These are phyloP conservation scores for Pyricularia pennisetigena DNA, from an alignment of 2,329 filamentous ascomycete species.

Conservation along the genomic window DNA sequence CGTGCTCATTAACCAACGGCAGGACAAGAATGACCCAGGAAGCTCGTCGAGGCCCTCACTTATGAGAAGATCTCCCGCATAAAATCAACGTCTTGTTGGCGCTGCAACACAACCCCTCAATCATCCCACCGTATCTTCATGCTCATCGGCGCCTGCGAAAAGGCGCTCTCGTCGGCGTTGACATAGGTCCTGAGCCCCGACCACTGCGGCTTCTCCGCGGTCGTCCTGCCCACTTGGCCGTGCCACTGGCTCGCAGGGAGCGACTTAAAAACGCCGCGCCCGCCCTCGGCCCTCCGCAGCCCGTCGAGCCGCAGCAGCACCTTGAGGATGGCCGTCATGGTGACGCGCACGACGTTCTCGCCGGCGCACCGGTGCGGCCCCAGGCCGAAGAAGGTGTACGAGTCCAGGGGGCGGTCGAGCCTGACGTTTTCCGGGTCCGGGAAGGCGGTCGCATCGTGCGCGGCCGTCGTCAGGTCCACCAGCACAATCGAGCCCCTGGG, in stretches of 20 bases:
- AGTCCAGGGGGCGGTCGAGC: constrained; percentile 36
- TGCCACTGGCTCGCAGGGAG: constrained; percentile 11
- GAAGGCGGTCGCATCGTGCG: constrained; percentile 35
- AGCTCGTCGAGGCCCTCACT: no score
- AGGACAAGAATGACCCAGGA: no score
- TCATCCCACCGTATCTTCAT: constrained; percentile 15
- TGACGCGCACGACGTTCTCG: constrained; percentile 26
- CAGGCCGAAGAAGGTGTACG: constrained; percentile 41
- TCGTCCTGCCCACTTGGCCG: constrained; percentile 11
- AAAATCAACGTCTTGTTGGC: no score
- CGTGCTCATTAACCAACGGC: no score
- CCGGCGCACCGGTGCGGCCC: constrained; percentile 43
- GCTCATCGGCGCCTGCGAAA: constrained; percentile 14
- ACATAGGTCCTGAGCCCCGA: constrained; percentile 14
- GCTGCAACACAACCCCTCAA: neutral
- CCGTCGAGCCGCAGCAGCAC: constrained; percentile 14
- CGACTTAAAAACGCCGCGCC: constrained; percentile 14
- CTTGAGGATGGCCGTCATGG: constrained; percentile 14
- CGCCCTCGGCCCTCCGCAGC: constrained; percentile 13
- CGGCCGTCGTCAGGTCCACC: constrained; percentile 37
- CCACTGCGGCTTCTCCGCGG: constrained; percentile 7
- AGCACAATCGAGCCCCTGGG: constrained; percentile 27
- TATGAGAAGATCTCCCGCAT: no score
- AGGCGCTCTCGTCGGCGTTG: constrained; percentile 15
- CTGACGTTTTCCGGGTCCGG: constrained; percentile 38